phyloP scores from a whole-genome alignment of 495 filamentous ascomycete genomes.

The Xylaria castorea region DNA sequence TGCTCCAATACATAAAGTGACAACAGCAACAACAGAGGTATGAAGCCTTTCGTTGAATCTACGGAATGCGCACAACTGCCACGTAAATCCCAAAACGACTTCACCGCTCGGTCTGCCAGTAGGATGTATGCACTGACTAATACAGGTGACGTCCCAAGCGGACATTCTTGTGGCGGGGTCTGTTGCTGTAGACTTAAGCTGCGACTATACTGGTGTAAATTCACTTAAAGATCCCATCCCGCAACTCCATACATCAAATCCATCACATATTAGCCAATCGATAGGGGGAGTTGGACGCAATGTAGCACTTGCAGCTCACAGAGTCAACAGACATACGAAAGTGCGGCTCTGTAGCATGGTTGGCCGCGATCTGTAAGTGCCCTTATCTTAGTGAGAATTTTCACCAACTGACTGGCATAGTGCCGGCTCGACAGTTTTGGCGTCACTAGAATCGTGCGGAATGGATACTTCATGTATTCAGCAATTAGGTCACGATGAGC shows the following conservation, averaged over 20 bases:
- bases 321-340: slow-evolving; percentile 46
- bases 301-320: slow-evolving; percentile 79
- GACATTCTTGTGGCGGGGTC: slow-evolving; percentile 89
- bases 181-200: slow-evolving; percentile 85
- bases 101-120: not conserved
- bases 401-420: slow-evolving; percentile 31
- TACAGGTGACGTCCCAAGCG: slow-evolving; percentile 38
- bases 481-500: slow-evolving; percentile 54
- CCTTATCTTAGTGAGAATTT: not conserved
- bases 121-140: slow-evolving; percentile 31
- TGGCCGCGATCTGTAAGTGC: slow-evolving; percentile 68
- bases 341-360: slow-evolving; percentile 77
- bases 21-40: slow-evolving; percentile 32
- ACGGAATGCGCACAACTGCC: not conserved
- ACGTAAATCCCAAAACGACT: not conserved
- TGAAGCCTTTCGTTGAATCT: slow-evolving; percentile 29
- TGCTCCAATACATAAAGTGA: slow-evolving; percentile 26
- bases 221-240: slow-evolving; percentile 50
- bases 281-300: slow-evolving; percentile 97
- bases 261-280: slow-evolving; percentile 76
- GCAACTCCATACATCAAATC: slow-evolving; percentile 82
- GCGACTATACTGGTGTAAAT: slow-evolving; percentile 68
- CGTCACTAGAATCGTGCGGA: slow-evolving; percentile 64
- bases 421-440: slow-evolving; percentile 72
- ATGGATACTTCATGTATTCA: slow-evolving; percentile 70